Percentiles rank a stretch among this genome's conserved stretches.
Conservation (phyloP, 129 eudicot species). For the Ambrosia trifida region DNA sequence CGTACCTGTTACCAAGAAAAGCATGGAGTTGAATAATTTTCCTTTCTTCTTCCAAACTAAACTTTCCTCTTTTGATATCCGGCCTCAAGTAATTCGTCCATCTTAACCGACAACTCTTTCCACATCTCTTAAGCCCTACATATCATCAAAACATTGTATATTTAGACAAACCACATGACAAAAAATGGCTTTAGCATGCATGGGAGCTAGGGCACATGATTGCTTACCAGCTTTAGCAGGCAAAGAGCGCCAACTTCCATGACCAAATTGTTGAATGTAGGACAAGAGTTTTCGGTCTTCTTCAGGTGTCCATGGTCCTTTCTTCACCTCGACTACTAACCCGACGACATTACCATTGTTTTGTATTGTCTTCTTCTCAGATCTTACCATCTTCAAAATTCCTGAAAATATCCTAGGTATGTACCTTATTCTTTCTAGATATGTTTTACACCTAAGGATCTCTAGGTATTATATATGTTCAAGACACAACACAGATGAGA, state of each 20-base stretch:
- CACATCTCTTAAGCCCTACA: slow-evolving; percentile 70
- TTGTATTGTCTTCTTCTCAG: slow-evolving; percentile 35
- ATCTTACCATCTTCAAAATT: slow-evolving; percentile 42
- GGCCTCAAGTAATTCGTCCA: slow-evolving; percentile 76
- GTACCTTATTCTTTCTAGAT: neutral
- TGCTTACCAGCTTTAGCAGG: slow-evolving; percentile 69
- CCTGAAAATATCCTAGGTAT: neutral
- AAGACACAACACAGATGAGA: neutral
- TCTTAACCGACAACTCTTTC: slow-evolving; percentile 70
- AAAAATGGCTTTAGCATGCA: neutral
- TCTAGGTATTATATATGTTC: slow-evolving; percentile 36
- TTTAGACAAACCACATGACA: neutral
- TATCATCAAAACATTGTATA: neutral
- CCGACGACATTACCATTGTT: slow-evolving; percentile 30
- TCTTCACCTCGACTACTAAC: slow-evolving; percentile 50
- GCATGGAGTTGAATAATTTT: slow-evolving; percentile 82
- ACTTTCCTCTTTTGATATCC: slow-evolving; percentile 78
- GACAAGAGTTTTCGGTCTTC: slow-evolving; percentile 66
- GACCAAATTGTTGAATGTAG: slow-evolving; percentile 60
- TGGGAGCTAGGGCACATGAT: neutral
- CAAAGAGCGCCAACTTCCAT: slow-evolving; percentile 77
- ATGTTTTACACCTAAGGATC: neutral
- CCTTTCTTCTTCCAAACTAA: slow-evolving; percentile 73
- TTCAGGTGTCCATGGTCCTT: slow-evolving; percentile 81
- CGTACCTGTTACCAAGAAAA: slow-evolving; percentile 73